Evolutionary conservation across 2,329 filamentous ascomycete genomes (phyloP), one percentile per base, ranked within the genome.

Genomic region (Hansfordia pulvinata): DNA sequence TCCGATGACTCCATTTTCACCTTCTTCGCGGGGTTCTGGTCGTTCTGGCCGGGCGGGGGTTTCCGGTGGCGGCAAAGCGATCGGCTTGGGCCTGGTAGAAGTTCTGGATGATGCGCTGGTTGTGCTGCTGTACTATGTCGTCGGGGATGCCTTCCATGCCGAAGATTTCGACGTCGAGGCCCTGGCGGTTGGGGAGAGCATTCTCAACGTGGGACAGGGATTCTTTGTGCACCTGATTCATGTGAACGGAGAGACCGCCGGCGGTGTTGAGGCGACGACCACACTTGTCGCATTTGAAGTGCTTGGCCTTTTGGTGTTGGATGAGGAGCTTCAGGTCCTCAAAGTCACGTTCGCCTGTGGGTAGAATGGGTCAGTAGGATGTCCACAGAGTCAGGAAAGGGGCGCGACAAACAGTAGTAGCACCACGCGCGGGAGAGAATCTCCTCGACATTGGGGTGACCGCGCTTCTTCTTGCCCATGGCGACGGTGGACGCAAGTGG

Each of bases 211-310:
- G 72, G 12, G 71, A 74, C 26, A 96, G 68, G 17, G 76, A 81
- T 52, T 94, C 86, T 54, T 98, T 98, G 62, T 98, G 90, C 25
- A 98, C 90, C 53, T 98, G 90, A 49, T 88, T 92, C 83, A 96
- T 80, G 52, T 98, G 90, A 29, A 98, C 90, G 19, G 80, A 82
- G 33, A 98, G 72, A 92, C 85, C 90, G 68, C 90, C 90, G 21
- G 86, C 86, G 2, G 90, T 98, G 49, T 93, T 94, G 30, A 98
- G 58, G 39, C 86, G 69, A 37, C 90, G 74, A 28, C 76, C 76
- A 52, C 90, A 98, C 58, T 78, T 64, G 42, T 93, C 83, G 58
- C 90, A 98, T 56, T 93, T 94, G 66, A 93, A 96, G 54, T 98
- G 90, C 57, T 96, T 96, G n/a, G 88, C 86, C 52, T 94, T 96